Evolutionary conservation across 106 monocot genomes (phyloP).

Genomic region (Gastrodia elata): DNA sequence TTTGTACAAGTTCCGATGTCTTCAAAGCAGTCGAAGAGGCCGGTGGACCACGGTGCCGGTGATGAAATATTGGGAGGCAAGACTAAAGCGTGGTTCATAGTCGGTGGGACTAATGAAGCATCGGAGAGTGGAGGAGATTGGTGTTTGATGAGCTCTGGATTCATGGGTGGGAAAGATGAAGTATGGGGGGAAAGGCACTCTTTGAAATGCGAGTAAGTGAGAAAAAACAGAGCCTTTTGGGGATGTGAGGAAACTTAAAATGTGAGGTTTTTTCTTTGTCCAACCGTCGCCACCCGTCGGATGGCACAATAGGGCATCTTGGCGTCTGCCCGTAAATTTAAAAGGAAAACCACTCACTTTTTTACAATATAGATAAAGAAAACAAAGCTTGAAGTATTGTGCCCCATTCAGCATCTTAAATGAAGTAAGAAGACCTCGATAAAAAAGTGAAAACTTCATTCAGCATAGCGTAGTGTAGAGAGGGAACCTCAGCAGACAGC

Average conservation of each 20-base stretch:
- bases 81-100: neutral
- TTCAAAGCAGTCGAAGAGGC: constrained; percentile 43
- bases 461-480: no score
- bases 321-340: no score
- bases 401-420: no score
- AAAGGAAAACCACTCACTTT: no score
- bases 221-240: neutral
- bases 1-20: constrained; percentile 37
- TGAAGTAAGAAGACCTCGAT: no score
- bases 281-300: neutral
- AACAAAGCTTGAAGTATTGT: no score
- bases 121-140: neutral
- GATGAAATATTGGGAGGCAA: no score
- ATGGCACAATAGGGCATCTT: neutral
- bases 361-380: no score
- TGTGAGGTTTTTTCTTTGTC: neutral
- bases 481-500: no score
- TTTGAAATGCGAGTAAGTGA: neutral
- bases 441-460: no score
- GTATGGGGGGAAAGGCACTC: no score
- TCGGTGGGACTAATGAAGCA: neutral
- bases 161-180: neutral
- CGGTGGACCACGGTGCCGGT: constrained; percentile 34
- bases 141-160: neutral
- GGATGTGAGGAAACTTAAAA: no score